Conservation (phyloP, 2,329 filamentous ascomycete genomes). For the Pseudocercospora eumusae region DNA sequence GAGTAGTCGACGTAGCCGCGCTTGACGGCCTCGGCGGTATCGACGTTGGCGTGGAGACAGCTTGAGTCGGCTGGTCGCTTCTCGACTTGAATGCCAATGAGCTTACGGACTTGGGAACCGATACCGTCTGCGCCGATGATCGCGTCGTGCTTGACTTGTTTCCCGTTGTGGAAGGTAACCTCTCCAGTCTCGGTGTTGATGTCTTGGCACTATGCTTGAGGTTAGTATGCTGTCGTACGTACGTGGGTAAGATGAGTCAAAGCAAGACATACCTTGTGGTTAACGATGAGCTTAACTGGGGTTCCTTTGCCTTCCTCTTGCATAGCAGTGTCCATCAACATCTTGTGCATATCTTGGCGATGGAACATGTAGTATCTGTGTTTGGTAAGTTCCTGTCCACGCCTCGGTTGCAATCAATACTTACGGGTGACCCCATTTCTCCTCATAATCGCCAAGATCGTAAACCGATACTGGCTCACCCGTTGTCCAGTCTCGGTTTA, state of each 20-base stretch:
- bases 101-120: constrained; percentile 63
- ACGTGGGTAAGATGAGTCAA: background rate
- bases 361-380: constrained; percentile 67
- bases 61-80: constrained; percentile 61
- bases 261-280: constrained; percentile 48
- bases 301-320: constrained; percentile 54
- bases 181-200: constrained; percentile 53
- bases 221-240: background rate
- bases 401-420: constrained; percentile 7
- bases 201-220: constrained; percentile 44
- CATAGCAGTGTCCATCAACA: constrained; percentile 63
- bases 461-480: constrained; percentile 67
- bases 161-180: constrained; percentile 58
- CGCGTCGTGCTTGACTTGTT: constrained; percentile 56
- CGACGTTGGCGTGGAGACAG: constrained; percentile 67
- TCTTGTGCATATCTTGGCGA: constrained; percentile 66
- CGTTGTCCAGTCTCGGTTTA: constrained; percentile 70
- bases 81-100: constrained; percentile 63
- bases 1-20: constrained; percentile 66
- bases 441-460: constrained; percentile 64
- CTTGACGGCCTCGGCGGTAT: constrained; percentile 60
- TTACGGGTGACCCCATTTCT: constrained; percentile 61
- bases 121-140: constrained; percentile 68
- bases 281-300: constrained; percentile 58
- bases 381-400: background rate